phyloP scores from a whole-genome alignment of 768 basidiomycete species.

The Sarcodon sp. region DNA sequence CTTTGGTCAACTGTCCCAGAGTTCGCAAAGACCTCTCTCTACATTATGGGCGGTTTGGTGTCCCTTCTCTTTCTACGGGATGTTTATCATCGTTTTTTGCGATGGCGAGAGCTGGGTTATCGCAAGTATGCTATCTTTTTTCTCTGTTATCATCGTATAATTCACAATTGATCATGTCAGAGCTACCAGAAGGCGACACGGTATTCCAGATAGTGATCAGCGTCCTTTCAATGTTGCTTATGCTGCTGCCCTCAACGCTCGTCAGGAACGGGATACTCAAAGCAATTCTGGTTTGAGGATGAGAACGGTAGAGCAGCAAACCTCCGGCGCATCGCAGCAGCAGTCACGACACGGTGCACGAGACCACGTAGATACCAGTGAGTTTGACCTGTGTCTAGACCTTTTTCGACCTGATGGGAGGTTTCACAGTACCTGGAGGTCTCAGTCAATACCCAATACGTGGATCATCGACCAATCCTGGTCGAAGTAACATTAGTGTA shows the following conservation, averaged over 20 bases:
- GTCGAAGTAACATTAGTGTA: too few species aligned
- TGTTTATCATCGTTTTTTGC: conserved; percentile 26
- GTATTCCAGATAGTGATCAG: conserved; percentile 74
- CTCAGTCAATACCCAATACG: background rate
- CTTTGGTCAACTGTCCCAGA: conserved; percentile 11
- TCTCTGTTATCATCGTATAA: conserved; percentile 3
- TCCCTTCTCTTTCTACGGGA: conserved; percentile 7
- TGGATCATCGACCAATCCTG: too few species aligned
- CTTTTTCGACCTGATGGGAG: too few species aligned
- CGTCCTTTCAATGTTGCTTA: conserved; percentile 85
- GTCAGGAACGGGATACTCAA: conserved; percentile 37
- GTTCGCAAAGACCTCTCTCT: conserved; percentile 6
- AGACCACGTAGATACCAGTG: background rate
- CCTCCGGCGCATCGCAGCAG: background rate
- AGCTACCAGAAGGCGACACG: conserved; percentile 62
- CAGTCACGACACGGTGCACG: background rate
- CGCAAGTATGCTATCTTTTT: conserved; percentile 36
- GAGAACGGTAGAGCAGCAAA: background rate
- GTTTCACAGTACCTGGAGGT: background rate
- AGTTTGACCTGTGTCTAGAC: background rate
- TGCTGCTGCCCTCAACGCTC: conserved; percentile 48
- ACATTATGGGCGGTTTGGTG: conserved; percentile 2
- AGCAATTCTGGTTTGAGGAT: background rate
- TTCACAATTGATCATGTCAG: conserved; percentile 20
- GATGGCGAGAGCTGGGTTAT: conserved; percentile 51